phyloP scores from a whole-genome alignment of 2,329 filamentous ascomycete species.

The Penicillium sp. region DNA sequence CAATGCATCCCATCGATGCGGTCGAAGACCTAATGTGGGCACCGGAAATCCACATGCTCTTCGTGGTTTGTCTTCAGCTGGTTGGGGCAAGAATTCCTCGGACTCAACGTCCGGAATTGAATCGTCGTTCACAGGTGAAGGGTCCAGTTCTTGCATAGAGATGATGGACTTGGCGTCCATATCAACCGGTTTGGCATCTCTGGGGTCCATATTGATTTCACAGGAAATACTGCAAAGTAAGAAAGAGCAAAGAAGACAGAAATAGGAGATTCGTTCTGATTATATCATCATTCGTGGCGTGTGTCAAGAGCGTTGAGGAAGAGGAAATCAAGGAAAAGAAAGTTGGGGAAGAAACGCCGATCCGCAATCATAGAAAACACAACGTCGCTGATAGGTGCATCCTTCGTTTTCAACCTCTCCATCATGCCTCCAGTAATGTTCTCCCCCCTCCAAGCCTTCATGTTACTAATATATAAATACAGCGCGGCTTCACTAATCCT shows the following conservation, averaged over 20 bases:
- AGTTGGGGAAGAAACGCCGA: slow-evolving; percentile 15
- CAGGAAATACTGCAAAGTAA: not conserved
- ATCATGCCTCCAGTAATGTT: slow-evolving; percentile 38
- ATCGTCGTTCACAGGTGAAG: slow-evolving; percentile 70
- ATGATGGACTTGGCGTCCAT: slow-evolving; percentile 52
- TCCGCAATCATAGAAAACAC: slow-evolving; percentile 12
- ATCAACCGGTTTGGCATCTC: slow-evolving; percentile 26
- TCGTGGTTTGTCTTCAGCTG: slow-evolving; percentile 13
- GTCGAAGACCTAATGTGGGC: slow-evolving; percentile 57
- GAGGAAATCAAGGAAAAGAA: slow-evolving; percentile 1
- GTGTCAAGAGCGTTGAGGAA: not conserved
- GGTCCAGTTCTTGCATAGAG: slow-evolving; percentile 76
- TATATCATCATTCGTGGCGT: slow-evolving; percentile 14
- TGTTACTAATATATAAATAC: not conserved
- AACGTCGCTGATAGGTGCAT: slow-evolving; percentile 16
- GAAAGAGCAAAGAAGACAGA: not conserved
- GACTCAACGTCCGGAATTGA: slow-evolving; percentile 49
- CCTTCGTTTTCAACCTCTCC: not conserved
- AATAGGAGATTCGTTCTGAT: slow-evolving; percentile 12
- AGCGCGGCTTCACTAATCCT: slow-evolving; percentile 52
- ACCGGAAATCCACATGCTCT: slow-evolving; percentile 21
- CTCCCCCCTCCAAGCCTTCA: not conserved
- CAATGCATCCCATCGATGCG: slow-evolving; percentile 74
- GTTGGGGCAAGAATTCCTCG: slow-evolving; percentile 46
- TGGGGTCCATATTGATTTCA: slow-evolving; percentile 16